These are phyloP conservation scores for Sphagnum magellanicum DNA, from an alignment of 228 moss, liverwort and hornwort genomes.

Conservation along the genomic window DNA sequence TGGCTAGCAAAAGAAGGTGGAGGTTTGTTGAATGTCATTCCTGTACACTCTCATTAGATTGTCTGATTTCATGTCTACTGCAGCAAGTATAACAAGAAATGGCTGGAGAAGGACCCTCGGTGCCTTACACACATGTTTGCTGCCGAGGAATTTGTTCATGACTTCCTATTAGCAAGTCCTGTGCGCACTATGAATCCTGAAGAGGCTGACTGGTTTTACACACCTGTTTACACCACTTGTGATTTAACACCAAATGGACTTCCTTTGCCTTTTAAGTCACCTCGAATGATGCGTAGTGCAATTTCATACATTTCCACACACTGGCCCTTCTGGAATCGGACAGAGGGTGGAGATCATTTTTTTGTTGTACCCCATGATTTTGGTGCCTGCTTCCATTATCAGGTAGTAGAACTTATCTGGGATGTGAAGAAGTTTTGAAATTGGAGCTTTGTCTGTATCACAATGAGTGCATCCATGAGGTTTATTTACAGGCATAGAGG, in stretches of 20 bases:
- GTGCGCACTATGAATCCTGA: slow-evolving; percentile 74
- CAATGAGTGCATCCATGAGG: no score
- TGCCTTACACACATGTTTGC: slow-evolving; percentile 96
- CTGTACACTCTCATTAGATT: neutral
- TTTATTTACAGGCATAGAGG: no score
- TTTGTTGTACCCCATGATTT: slow-evolving; percentile 95
- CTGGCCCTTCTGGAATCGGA: slow-evolving; percentile 91
- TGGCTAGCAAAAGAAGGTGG: no score
- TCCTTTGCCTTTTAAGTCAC: slow-evolving; percentile 88
- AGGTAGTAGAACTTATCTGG: slow-evolving; percentile 29
- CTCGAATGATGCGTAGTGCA: slow-evolving; percentile 94
- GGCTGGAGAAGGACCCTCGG: slow-evolving; percentile 71
- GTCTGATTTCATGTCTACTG: neutral
- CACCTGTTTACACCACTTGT: slow-evolving; percentile 92
- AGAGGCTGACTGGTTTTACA: slow-evolving; percentile 96
- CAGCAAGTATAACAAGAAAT: slow-evolving; percentile 63
- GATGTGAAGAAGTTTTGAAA: no score
- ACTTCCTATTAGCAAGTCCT: slow-evolving; percentile 73
- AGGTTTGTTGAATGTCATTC: no score
- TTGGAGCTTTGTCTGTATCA: no score
- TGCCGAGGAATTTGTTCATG: slow-evolving; percentile 73
- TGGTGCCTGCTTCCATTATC: slow-evolving; percentile 95
- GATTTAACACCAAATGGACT: slow-evolving; percentile 87
- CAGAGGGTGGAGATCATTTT: slow-evolving; percentile 92
- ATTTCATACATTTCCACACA: slow-evolving; percentile 67